Conservation (phyloP, 768 basidiomycete species). For the Trametes cubensis region DNA sequence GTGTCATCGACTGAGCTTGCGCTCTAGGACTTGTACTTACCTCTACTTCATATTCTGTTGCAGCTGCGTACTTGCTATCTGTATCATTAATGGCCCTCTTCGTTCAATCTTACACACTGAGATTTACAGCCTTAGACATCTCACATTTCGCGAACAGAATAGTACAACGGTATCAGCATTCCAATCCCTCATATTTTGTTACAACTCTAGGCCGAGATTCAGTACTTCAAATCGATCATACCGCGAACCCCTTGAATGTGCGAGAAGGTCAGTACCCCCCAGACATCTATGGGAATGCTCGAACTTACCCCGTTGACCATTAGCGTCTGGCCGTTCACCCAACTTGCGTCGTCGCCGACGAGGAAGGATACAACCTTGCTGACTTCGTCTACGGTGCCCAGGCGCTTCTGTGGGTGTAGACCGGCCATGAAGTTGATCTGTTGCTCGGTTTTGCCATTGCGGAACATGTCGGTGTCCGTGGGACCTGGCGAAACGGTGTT, state of each 20-base stretch:
- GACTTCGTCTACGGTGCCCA: conserved; percentile 56
- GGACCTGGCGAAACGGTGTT: conserved; percentile 61
- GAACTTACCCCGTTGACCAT: conserved; percentile 56
- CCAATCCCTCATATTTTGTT: not conserved
- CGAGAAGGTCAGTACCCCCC: not conserved
- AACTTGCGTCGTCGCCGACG: conserved; percentile 52
- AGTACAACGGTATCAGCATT: not conserved
- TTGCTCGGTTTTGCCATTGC: conserved; percentile 52
- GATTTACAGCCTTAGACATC: not conserved
- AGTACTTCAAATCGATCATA: not conserved
- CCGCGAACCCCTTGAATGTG: not conserved
- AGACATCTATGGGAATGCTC: not conserved
- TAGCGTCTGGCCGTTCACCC: conserved; percentile 63
- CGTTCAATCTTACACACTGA: too few species aligned
- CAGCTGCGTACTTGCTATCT: conserved; percentile 26
- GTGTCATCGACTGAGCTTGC: conserved; percentile 71
- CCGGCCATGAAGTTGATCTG: conserved; percentile 49
- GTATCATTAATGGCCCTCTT: conserved; percentile 14
- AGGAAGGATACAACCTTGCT: conserved; percentile 56
- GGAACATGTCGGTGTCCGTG: conserved; percentile 57
- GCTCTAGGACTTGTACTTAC: not conserved
- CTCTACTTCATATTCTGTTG: not conserved
- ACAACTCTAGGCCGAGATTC: not conserved
- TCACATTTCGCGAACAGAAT: not conserved
- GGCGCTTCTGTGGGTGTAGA: conserved; percentile 48